Evolutionary conservation across 345 rosid species (phyloP), one percentile per base, ranked within the genome.

Genomic region (Punica granatum): DNA sequence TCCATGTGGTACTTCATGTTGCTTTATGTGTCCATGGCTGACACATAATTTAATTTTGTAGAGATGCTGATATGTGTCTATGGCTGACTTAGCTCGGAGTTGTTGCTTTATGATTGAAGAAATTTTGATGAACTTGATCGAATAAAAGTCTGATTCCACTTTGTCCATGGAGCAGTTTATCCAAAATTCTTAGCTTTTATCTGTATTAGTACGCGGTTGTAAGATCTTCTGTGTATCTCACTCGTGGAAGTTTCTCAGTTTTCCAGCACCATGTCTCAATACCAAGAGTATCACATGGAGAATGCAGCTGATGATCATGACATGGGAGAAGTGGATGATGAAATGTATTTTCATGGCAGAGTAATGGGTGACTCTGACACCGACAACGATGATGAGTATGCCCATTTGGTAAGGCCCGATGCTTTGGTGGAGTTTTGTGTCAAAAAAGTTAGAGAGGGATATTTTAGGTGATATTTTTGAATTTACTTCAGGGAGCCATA

Each of bases 241-340:
- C 49, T 42, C 46, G 30, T 0, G 4, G 44, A 63, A 42, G 21
- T 61, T 9, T 3, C 8, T 37, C 66, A 63, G 48, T 62, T 62
- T 35, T 60, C 63, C 16, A 64, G 62, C 54, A 53, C 58, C 46
- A 83, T 83, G 87, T 66, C 84, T 70, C 79, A 78, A 18, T 69
- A 80, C 60, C 81, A 71, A 49, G 81, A 73, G 66, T 76, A 83
- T 64, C 82, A 68, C 16, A 65, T 75, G 76, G 84, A 80, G 64
- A 73, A 80, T 25, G 75, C 68, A 7, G 81, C 71, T 23, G 84
- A 83, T 62, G 87, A 80, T 61, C 76, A 74, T 19, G 87, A 83
- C 26, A 79, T 80, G 83, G 84, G 76, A 19, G 87, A 83, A 67
- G 83, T 83, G 33, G 87, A 83, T 16, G 84, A 80, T 66, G 87